phyloP scores from a whole-genome alignment of 805 yeast genomes.

The Lipomyces oligophaga region DNA sequence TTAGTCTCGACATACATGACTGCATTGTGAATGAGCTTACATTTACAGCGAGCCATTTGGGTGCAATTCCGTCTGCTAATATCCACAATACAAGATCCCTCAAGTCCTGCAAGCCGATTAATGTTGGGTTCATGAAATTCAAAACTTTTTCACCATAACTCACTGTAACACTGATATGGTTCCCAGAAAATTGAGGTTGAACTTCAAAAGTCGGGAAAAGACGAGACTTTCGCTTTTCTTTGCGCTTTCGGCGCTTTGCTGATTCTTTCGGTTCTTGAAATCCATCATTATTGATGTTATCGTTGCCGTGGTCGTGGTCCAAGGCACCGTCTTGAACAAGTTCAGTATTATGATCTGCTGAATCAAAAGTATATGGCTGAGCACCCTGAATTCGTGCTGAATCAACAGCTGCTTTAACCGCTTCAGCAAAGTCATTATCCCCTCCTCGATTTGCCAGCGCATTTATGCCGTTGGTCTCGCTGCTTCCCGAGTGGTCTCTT shows the following conservation, averaged over 20 bases:
- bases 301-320: too few species aligned
- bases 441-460: too few species aligned
- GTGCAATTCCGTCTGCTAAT: constrained; percentile 44
- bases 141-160: constrained; percentile 20
- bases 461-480: too few species aligned
- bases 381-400: too few species aligned
- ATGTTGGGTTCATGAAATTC: background rate
- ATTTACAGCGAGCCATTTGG: constrained; percentile 49
- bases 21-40: constrained; percentile 1
- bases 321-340: too few species aligned
- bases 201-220: constrained; percentile 28
- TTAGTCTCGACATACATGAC: background rate
- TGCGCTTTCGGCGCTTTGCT: constrained; percentile 26
- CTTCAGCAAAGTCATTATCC: too few species aligned
- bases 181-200: constrained; percentile 12
- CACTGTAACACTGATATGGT: constrained; percentile 26
- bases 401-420: too few species aligned
- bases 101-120: constrained; percentile 41
- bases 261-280: constrained; percentile 21
- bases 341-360: too few species aligned
- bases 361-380: too few species aligned
- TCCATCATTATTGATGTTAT: constrained; percentile 8
- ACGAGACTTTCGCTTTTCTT: constrained; percentile 31
- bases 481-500: too few species aligned
- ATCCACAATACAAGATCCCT: constrained; percentile 47